phyloP scores from a whole-genome alignment of 139 green algal species.

The Zygnema cylindricum region DNA sequence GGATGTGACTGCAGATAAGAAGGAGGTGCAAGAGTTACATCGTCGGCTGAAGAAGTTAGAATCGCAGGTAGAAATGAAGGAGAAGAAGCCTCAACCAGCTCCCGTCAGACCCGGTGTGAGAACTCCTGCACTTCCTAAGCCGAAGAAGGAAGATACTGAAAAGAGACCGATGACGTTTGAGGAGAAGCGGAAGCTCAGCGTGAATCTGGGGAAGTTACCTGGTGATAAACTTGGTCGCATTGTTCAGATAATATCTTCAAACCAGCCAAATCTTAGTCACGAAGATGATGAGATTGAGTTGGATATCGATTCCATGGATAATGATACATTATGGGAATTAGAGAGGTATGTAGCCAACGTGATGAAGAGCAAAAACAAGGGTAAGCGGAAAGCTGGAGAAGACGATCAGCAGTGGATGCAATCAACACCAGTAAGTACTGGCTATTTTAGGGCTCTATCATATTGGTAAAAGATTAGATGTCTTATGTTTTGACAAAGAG shows the following conservation, averaged over 20 bases:
- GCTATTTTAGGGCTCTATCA: too few species aligned
- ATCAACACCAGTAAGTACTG: not conserved
- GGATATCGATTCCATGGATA: constrained; percentile 73
- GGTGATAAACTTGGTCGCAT: constrained; percentile 71
- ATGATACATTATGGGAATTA: constrained; percentile 72
- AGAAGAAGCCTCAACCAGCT: constrained; percentile 2
- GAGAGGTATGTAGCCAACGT: constrained; percentile 66
- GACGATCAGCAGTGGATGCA: not conserved
- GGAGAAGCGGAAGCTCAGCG: constrained; percentile 77
- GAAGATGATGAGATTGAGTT: constrained; percentile 74
- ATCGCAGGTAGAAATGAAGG: constrained; percentile 21
- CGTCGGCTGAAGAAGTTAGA: not conserved
- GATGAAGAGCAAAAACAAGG: constrained; percentile 65
- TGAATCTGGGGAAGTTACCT: constrained; percentile 72
- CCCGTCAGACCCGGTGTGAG: not conserved
- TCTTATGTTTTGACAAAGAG: too few species aligned
- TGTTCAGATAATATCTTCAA: constrained; percentile 69
- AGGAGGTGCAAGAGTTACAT: constrained; percentile 7
- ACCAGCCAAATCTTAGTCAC: constrained; percentile 53
- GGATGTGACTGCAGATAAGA: not conserved
- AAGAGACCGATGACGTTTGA: constrained; percentile 74
- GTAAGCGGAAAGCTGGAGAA: constrained; percentile 14
- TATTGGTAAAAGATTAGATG: too few species aligned
- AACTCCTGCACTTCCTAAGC: constrained; percentile 35
- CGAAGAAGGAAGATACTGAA: constrained; percentile 17